A percentile compares a stretch with the other conserved stretches of the same genome.
Conservation (phyloP, 192 early-diverging fungal genomes). For the Kickxella alabastrina region DNA sequence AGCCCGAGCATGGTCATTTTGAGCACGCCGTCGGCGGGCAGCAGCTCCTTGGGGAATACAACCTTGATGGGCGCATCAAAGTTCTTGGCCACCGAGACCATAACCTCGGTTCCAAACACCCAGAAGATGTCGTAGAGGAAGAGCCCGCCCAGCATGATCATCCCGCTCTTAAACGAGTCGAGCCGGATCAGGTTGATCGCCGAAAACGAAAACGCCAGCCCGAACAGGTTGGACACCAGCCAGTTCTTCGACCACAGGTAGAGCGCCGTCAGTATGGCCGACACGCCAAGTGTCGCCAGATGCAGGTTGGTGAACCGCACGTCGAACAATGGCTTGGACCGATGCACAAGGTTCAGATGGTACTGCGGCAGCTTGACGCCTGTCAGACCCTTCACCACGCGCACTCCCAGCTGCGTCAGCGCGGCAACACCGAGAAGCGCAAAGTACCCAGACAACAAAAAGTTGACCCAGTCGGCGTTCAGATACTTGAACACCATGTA, state of each 20-base stretch:
- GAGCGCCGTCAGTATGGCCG: slow-evolving; percentile 60
- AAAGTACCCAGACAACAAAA: slow-evolving; percentile 82
- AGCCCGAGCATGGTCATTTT: slow-evolving; percentile 91
- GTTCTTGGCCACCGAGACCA: slow-evolving; percentile 95
- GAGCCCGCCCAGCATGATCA: slow-evolving; percentile 83
- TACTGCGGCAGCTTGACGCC: slow-evolving; percentile 66
- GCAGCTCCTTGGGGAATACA: slow-evolving; percentile 71
- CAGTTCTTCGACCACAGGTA: slow-evolving; percentile 90
- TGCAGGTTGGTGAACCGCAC: slow-evolving; percentile 67
- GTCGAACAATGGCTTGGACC: slow-evolving; percentile 15
- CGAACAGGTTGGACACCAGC: slow-evolving; percentile 86
- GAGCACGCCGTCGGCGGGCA: slow-evolving; percentile 27
- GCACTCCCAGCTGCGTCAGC: slow-evolving; percentile 61
- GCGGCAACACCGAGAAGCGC: slow-evolving; percentile 77
- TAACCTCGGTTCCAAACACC: slow-evolving; percentile 98
- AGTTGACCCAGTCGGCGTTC: slow-evolving; percentile 79
- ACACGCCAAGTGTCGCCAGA: slow-evolving; percentile 54
- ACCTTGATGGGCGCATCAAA: slow-evolving; percentile 98
- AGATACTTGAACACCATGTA: slow-evolving; percentile 87
- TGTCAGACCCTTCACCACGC: slow-evolving; percentile 47
- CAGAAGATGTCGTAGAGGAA: slow-evolving; percentile 98
- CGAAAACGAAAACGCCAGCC: slow-evolving; percentile 79
- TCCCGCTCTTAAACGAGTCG: slow-evolving; percentile 96
- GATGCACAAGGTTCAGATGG: slow-evolving; percentile 58
- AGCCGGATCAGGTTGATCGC: slow-evolving; percentile 83